Conservation (phyloP, 2,329 filamentous ascomycete genomes). For the Beauveria pseudobassiana region DNA sequence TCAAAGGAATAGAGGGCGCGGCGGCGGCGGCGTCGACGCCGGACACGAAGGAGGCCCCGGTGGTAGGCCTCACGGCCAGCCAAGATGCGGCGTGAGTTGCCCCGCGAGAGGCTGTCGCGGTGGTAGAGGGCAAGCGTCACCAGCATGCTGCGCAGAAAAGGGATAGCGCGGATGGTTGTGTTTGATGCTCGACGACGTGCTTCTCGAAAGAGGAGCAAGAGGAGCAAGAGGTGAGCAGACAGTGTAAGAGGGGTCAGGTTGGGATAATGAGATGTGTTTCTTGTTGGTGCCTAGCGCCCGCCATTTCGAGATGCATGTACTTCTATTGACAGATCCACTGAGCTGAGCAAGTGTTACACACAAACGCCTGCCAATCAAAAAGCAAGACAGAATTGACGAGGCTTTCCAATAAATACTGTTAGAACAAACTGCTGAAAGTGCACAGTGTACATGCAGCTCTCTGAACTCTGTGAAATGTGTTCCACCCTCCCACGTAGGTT, state of each 20-base stretch:
- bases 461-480: not conserved
- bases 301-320: too few relatives aligned
- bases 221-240: not conserved
- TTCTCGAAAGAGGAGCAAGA: not conserved
- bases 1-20: slow-evolving; percentile 16
- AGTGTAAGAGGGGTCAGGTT: not conserved
- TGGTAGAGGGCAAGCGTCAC: slow-evolving; percentile 21
- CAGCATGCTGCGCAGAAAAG: not conserved
- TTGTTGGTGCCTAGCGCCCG: too few relatives aligned
- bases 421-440: not conserved
- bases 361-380: not conserved
- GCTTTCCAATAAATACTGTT: too few relatives aligned
- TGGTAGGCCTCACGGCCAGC: slow-evolving; percentile 24
- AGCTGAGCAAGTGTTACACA: too few relatives aligned
- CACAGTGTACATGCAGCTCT: not conserved
- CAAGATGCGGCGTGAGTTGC: slow-evolving; percentile 17
- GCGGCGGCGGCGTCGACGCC: not conserved
- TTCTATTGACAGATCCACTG: too few relatives aligned
- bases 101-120: slow-evolving; percentile 21
- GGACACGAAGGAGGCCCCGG: slow-evolving; percentile 23
- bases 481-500: not conserved
- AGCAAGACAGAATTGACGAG: too few relatives aligned
- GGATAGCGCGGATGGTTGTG: not conserved
- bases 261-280: too few relatives aligned
- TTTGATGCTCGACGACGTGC: too few relatives aligned